These are phyloP conservation scores for Macrophomina pseudophaseolina DNA, from an alignment of 2,329 filamentous ascomycete genomes.

Conservation along the genomic window DNA sequence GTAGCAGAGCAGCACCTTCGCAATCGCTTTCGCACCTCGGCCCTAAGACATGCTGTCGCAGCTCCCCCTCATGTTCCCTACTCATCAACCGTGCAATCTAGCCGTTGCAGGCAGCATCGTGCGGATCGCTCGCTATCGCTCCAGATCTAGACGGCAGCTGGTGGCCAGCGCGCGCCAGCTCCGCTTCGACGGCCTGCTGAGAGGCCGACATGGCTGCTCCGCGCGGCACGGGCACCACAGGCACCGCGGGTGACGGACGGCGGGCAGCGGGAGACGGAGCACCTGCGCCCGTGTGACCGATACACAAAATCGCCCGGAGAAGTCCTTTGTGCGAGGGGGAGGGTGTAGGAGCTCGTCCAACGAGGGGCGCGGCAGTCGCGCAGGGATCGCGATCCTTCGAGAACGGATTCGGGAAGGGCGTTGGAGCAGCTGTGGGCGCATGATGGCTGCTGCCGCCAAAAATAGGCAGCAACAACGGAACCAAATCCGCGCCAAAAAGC, in stretches of 20 bases:
- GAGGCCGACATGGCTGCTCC: not conserved
- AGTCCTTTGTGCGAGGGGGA: slow-evolving; percentile 13
- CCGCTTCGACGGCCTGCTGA: not conserved
- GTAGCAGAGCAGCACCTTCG: slow-evolving; percentile 13
- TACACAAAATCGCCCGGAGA: slow-evolving; percentile 18
- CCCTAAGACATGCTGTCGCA: slow-evolving; percentile 10
- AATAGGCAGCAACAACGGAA: slow-evolving; percentile 20
- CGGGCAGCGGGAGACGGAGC: not conserved
- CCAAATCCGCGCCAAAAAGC: slow-evolving; percentile 19
- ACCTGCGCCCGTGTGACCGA: slow-evolving; percentile 1
- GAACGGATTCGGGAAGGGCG: slow-evolving; percentile 21
- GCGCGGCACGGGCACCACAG: not conserved
- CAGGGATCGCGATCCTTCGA: slow-evolving; percentile 13
- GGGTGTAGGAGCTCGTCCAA: slow-evolving; percentile 2
- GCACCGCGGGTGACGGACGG: not conserved
- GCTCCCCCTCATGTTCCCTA: slow-evolving; percentile 11
- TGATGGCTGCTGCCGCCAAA: slow-evolving; percentile 24
- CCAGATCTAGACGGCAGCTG: not conserved
- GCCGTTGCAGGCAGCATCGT: slow-evolving; percentile 16
- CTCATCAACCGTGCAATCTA: slow-evolving; percentile 17
- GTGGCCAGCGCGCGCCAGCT: not conserved
- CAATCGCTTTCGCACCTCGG: slow-evolving; percentile 22
- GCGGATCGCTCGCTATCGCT: slow-evolving; percentile 18
- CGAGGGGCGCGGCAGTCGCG: not conserved
- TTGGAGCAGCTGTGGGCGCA: slow-evolving; percentile 14